Evolutionary conservation across 768 basidiomycete genomes (phyloP), one percentile per base, ranked within the genome.

Genomic region (Auricularia heimuer): DNA sequence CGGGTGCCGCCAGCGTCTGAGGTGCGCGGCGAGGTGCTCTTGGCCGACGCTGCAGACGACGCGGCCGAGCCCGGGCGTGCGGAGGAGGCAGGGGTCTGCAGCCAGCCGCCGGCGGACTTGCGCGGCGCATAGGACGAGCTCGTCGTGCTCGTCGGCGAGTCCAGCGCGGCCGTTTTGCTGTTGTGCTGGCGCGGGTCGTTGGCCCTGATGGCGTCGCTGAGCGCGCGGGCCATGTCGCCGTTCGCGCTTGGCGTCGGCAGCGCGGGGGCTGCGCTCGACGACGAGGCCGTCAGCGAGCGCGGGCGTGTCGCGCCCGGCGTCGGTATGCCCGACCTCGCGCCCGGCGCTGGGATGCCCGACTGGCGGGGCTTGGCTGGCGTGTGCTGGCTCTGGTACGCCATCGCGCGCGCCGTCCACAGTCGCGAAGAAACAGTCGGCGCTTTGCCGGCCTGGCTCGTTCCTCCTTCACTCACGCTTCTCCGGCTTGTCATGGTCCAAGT

Each of bases 121-220:
- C 35, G 63, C 63, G 47, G 47, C n/a, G 3, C 39, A 36, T 36
- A 42, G 62, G 66, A 62, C 12, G 66, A 62, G 33, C 16, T 76
- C 36, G 77, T 71, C 7, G 78, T 73, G 54, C 77, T 78, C 36
- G 83, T 77, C 7, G 84, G 84, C 56, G 85, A 76, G 72, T 36
- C 47, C 79, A 69, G 60, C 75, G 58, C 60, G 54, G 21, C 35
- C 39, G 37, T 75, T 63, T 78, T 69, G 29, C 29, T 29, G 62
- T 86, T 83, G 73, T 92, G 90, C 54, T 83, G 82, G 18, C 87
- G 83, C 45, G 90, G 90, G 72, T 92, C 88, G 69, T 92, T 90
- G 63, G 89, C 83, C 72, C 82, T 88, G 73, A 92, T 84, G 35
- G 90, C 90, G 68, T 91, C 90, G 54, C 81, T 84, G 68, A 92